phyloP scores from a whole-genome alignment of 176 grass and related monocot genomes.

The Avena sativa region DNA sequence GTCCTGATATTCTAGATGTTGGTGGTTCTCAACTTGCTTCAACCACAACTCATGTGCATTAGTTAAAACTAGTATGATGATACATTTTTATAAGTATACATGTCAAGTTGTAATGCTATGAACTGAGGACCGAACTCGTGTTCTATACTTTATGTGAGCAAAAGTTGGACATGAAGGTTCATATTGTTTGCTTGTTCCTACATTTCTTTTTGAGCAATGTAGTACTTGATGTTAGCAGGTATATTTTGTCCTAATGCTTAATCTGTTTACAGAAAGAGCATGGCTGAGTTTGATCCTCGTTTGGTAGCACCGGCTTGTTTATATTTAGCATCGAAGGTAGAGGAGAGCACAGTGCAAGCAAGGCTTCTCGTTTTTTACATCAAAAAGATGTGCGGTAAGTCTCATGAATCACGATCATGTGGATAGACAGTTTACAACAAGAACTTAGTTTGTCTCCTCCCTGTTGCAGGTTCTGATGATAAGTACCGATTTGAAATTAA shows the following conservation, averaged over 20 bases:
- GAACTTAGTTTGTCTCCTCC: not conserved
- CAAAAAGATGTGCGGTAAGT: conserved; percentile 88
- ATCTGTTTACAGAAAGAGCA: conserved; percentile 72
- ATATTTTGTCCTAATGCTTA: conserved; percentile 12
- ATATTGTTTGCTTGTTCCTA: conserved; percentile 3
- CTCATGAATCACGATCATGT: conserved; percentile 20
- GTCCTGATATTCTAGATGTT: not conserved
- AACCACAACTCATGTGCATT: not conserved
- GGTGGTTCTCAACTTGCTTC: not conserved
- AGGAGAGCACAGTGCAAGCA: conserved; percentile 97
- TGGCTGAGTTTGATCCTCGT: conserved; percentile 91
- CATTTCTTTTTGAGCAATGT: not conserved
- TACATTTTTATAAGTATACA: not conserved
- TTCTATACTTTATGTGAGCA: conserved; percentile 11
- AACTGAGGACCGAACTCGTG: conserved; percentile 7
- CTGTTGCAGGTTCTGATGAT: conserved; percentile 67
- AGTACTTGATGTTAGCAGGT: not conserved
- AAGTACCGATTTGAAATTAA: conserved; percentile 98
- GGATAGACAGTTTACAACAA: conserved; percentile 17
- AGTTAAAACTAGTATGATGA: not conserved
- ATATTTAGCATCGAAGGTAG: conserved; percentile 97
- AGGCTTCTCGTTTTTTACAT: conserved; percentile 99
- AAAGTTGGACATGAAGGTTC: conserved; percentile 3
- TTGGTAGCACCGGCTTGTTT: conserved; percentile 94
- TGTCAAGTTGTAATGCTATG: not conserved